A percentile compares a stretch with the other conserved stretches of the same genome.
phyloP scores from a whole-genome alignment of 306 rosid genomes.

The Arachis stenosperma region DNA sequence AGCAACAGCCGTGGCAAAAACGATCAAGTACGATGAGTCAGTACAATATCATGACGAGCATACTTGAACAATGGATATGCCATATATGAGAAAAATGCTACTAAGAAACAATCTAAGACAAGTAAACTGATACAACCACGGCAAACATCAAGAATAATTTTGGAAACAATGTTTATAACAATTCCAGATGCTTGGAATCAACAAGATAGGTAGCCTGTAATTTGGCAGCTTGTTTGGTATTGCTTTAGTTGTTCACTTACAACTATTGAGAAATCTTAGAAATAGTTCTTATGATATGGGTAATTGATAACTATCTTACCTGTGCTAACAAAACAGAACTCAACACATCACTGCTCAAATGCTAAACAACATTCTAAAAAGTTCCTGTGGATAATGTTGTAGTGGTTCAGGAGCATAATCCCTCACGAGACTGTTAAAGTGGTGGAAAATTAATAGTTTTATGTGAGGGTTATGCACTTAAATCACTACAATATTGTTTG shows the following conservation, averaged over 20 bases:
- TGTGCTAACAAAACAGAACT: neutral
- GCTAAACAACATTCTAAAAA: neutral
- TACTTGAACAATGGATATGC: neutral
- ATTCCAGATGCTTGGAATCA: neutral
- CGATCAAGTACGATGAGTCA: slow-evolving; percentile 14
- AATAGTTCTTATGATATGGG: neutral
- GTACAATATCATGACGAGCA: neutral
- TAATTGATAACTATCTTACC: neutral
- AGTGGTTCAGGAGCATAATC: too few relatives aligned
- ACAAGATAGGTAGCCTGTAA: neutral
- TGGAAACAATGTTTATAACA: neutral
- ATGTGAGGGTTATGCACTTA: neutral
- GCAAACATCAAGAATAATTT: neutral
- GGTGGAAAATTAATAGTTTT: slow-evolving; percentile 9
- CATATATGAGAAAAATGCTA: neutral
- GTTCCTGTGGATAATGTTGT: neutral
- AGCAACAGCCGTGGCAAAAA: slow-evolving; percentile 22
- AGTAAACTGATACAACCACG: neutral
- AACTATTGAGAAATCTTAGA: slow-evolving; percentile 1
- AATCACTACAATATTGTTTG: neutral
- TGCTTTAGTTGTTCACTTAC: neutral
- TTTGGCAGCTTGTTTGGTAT: neutral
- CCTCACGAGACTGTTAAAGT: too few relatives aligned
- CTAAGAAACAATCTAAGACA: neutral
- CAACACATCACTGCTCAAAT: neutral